phyloP scores from a whole-genome alignment of 176 grass and related monocot genomes.

The Canna indica region DNA sequence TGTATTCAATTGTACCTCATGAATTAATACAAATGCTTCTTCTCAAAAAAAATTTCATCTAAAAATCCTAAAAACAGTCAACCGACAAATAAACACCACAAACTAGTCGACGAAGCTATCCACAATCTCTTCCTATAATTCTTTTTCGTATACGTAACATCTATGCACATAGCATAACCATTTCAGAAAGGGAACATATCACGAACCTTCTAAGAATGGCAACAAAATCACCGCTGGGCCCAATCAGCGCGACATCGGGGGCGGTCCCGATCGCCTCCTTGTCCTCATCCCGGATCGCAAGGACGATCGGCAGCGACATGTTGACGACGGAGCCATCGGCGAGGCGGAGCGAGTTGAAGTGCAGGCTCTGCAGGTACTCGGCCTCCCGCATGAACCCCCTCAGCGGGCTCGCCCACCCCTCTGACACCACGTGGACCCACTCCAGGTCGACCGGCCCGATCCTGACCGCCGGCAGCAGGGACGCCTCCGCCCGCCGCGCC shows the following conservation, averaged over 20 bases:
- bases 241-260: constrained; percentile 41
- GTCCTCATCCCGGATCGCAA: constrained; percentile 40
- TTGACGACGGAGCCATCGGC: constrained; percentile 37
- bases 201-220: constrained; percentile 58
- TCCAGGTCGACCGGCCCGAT: constrained; percentile 51
- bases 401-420: constrained; percentile 89
- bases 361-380: constrained; percentile 81
- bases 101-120: too few species aligned
- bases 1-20: too few species aligned
- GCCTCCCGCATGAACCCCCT: constrained; percentile 81
- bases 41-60: too few species aligned
- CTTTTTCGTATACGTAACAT: too few species aligned
- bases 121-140: too few species aligned
- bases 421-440: constrained; percentile 90
- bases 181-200: background rate
- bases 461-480: constrained; percentile 30
- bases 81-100: too few species aligned
- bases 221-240: constrained; percentile 34
- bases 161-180: too few species aligned
- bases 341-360: constrained; percentile 78
- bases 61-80: too few species aligned
- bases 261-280: constrained; percentile 46
- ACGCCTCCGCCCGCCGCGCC: constrained; percentile 41
- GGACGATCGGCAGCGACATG: constrained; percentile 95
- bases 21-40: too few species aligned